Evolutionary conservation across 495 filamentous ascomycete species (phyloP).

Genomic region (Podospora didyma): DNA sequence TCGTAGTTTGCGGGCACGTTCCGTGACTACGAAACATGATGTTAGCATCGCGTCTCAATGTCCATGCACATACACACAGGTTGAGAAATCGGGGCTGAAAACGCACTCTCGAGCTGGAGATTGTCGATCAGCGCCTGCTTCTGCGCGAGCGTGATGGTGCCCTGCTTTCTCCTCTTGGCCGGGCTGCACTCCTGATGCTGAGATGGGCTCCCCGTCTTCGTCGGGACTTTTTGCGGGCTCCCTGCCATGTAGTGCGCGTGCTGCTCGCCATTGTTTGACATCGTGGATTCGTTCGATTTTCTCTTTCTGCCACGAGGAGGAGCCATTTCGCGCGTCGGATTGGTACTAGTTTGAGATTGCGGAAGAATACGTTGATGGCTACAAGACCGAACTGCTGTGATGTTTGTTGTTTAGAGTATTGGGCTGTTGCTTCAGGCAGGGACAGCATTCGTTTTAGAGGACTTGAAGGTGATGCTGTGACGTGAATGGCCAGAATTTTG

Average conservation of each 20-base stretch:
- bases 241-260: conserved; percentile 22
- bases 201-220: conserved; percentile 39
- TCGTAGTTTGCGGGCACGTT: conserved; percentile 85
- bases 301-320: conserved; percentile 52
- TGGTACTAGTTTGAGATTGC: conserved; percentile 4
- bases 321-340: conserved; percentile 44
- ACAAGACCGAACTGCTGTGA: conserved; percentile 11
- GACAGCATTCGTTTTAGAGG: not conserved
- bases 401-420: not conserved
- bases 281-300: conserved; percentile 51
- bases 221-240: conserved; percentile 32
- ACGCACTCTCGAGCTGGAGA: conserved; percentile 84
- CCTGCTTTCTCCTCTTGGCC: conserved; percentile 53
- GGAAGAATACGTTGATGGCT: not conserved
- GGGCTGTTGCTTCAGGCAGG: too few species aligned
- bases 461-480: conserved; percentile 10
- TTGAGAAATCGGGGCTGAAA: not conserved
- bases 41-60: conserved; percentile 14
- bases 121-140: conserved; percentile 92
- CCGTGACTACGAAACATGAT: conserved; percentile 60
- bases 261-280: conserved; percentile 30
- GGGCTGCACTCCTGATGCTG: conserved; percentile 47
- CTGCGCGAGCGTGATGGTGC: conserved; percentile 64
- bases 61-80: not conserved
- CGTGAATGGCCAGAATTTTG: conserved; percentile 26